Evolutionary conservation across 495 filamentous ascomycete species (phyloP), one percentile per base, ranked within the genome.

Genomic region (Tuber borchii): DNA sequence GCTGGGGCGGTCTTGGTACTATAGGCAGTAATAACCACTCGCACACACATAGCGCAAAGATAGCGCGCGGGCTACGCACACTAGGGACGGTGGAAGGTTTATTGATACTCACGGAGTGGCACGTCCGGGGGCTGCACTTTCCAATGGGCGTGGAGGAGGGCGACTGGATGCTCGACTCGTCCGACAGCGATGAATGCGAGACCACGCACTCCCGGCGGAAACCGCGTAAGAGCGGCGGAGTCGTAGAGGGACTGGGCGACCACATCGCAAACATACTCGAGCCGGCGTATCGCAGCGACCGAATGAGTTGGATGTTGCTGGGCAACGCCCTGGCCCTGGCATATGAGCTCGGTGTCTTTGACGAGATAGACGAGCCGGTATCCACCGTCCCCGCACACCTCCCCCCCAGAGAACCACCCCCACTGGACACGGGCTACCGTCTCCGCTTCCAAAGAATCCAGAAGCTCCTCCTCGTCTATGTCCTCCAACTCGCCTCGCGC

Each of bases 281-380:
- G 83, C 95, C 95, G 22, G 81, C 80, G 16, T 82, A 82, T 45
- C 86, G 95, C 77, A 97, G 93, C 76, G 95, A 99, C 77, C 91
- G 94, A 61, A 97, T 99, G 94, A 97, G 93, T 78, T 97, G 95
- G 96, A 98, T 97, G 93, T 83, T 99, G 20, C 88, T 99, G 70
- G 95, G 93, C 75, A 95, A 92, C 44, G 93, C 93, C 8, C 90
- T 95, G 85, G 90, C 93, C 2, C 86, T 99, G 51, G 92, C 94
- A 0, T 96, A 95, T 75, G 95, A 99, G 84, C 88, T 99, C 26
- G 95, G 95, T 22, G 93, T 99, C 4, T 99, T 98, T 75, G 95
- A 97, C 76, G 89, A 93, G 68, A 91, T 91, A 74, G 91, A 90
- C 71, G 90, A 90, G 75, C 81, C 88, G 45, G 82, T 87, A 45